Base-by-base conservation (phyloP, 108 stramenopile species). In the Schizochytrium sp. region DNA sequence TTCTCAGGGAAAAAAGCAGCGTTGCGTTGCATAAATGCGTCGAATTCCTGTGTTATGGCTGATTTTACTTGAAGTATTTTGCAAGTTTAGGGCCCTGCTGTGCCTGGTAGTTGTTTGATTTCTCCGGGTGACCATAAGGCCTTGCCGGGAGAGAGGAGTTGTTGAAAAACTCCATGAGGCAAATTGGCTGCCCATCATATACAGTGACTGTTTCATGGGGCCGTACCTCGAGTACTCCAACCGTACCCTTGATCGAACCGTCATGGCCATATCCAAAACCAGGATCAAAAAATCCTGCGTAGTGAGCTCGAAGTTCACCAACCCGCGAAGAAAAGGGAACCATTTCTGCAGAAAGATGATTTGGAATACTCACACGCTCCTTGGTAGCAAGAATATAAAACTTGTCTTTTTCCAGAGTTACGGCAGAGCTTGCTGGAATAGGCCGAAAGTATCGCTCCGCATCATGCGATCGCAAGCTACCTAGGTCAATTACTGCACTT, bases 81-180 rank as follows among this genome's bases (percentile, higher is more conserved):
- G 76, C 76, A 7, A 83, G 76, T 28, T 83, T 49, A 40, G 76
- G 76, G 5, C 76, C 76, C 15, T 49, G 47, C 53, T 83, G 76
- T 5, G 76, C n/a, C 76, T 83, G 76, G 47, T 83, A 83, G 28
- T 83, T 83, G 76, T 83, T 83, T 47, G 17, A 10, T 44, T 69
- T 69, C 15, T 69, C 64, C 10, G 76, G 50, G 47, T 83, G 76
- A 17, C 76, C 76, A 28, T 83, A 83, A 5, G 76, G 76, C 76
- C 76, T 49, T 8, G 47, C 45, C 53, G 76, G 76, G 12, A 83
- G 13, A 5, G 76, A 40, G 5, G 76, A 83, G 47, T 83, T 83
- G 76, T 83, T 83, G 76, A 83, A 83, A 40, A 83, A 83, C 3
- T 83, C 76, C 76, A 83, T 83, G 17, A 83, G 53, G 47, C 76